Evolutionary conservation across 495 filamentous ascomycete genomes (phyloP), one percentile per base, ranked within the genome.

Genomic region (Usnea hakonensis): DNA sequence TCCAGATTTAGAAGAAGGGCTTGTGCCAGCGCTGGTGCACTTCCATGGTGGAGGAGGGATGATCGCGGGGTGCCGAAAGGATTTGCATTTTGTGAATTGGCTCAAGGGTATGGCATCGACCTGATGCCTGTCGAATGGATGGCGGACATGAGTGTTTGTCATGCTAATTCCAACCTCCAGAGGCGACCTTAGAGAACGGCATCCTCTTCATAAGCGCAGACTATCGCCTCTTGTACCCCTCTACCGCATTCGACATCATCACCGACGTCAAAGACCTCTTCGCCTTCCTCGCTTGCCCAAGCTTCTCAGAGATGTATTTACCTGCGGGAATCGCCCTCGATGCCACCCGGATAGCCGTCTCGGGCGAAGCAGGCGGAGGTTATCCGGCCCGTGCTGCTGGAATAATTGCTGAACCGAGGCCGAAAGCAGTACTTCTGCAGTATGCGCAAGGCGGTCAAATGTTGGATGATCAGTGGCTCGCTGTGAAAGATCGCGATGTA

Each of bases 1-100:
- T 13, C 54, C 9, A 26, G 55, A 11, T 5, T 37, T 43, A 13
- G 26, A 30, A 2, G 36, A 55, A 11, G 71, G 66, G 5, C 44
- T 58, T 36, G 64, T 72, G 2, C 71, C 73, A 19, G 70, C 74
- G 3, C 58, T 76, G 3, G 68, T 76, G 56, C 72, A 71, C 67
- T 74, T 74, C 55, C 74, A 76, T 44, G 74, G 73, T 13, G 74
- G 74, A 16, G 74, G 74, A 16, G 74, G 73, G 0, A 72, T 75
- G 67, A 71, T 73, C 4, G 69, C 69, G 0, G 74, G 74, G 5
- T 71, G 67, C 41, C 64, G 73, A n/a, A 68, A 73, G 14, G 43
- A 23, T 17, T 5, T 50, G 3, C 16, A 6, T 26, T 30, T 17
- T 26, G 23, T 28, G 26, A 10, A 30, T 0, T 50, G 46, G 46